phyloP scores from a whole-genome alignment of 2,329 filamentous ascomycete genomes.

The Ophiostoma novo-ulmi region DNA sequence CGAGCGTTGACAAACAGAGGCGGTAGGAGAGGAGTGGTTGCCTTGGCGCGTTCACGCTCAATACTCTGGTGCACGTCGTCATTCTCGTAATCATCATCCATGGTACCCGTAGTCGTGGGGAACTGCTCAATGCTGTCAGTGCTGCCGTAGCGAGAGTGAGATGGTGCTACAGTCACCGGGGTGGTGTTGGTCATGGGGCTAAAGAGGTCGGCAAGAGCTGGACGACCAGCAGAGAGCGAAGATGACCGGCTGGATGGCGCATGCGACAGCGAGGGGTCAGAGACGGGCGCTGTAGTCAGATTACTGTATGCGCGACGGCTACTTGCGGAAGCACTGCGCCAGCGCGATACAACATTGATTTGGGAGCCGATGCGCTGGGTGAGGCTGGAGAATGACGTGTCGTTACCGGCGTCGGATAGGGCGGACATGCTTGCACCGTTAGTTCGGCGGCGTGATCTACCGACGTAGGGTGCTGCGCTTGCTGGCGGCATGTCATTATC shows the following conservation, averaged over 20 bases:
- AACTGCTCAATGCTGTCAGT: slow-evolving; percentile 48
- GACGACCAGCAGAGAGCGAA: slow-evolving; percentile 62
- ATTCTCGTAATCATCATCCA: slow-evolving; percentile 37
- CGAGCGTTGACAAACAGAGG: slow-evolving; percentile 61
- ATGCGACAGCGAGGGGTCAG: slow-evolving; percentile 67
- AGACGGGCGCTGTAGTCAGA: slow-evolving; percentile 54
- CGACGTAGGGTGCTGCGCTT: slow-evolving; percentile 11
- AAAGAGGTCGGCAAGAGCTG: slow-evolving; percentile 35
- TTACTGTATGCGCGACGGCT: slow-evolving; percentile 44
- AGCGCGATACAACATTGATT: slow-evolving; percentile 49
- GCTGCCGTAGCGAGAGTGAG: slow-evolving; percentile 54
- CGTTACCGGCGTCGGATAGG: slow-evolving; percentile 30
- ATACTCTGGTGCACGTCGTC: slow-evolving; percentile 43
- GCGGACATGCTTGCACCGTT: slow-evolving; percentile 22
- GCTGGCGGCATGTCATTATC: slow-evolving; percentile 51
- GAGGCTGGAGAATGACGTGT: slow-evolving; percentile 58
- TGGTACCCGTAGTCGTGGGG: slow-evolving; percentile 26
- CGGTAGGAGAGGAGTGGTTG: slow-evolving; percentile 78
- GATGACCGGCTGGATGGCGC: slow-evolving; percentile 72
- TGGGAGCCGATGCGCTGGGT: slow-evolving; percentile 62
- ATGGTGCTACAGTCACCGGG: neutral
- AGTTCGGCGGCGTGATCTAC: slow-evolving; percentile 16
- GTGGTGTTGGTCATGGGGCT: slow-evolving; percentile 35
- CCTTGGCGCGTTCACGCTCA: slow-evolving; percentile 56
- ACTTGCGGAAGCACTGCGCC: slow-evolving; percentile 39